Evolutionary conservation across 108 stramenopile genomes (phyloP).

Genomic region (Epipyxis sp.): DNA sequence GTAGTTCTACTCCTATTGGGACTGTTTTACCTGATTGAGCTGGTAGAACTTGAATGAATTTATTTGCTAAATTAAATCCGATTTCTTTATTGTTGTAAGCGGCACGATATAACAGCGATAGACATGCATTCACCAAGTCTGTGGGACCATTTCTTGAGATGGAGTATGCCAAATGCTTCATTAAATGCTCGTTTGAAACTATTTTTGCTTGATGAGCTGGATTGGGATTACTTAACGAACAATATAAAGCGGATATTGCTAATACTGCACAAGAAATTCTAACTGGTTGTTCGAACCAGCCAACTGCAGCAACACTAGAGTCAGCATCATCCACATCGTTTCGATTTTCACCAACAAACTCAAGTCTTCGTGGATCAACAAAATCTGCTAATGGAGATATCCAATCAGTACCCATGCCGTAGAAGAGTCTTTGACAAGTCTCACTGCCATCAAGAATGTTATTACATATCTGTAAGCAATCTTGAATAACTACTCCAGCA

Average conservation of each 20-base stretch:
- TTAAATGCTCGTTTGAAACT: no score
- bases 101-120: not conserved
- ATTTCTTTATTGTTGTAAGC: no score
- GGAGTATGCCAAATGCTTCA: no score
- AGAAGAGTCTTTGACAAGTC: slow-evolving; percentile 31
- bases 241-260: not conserved
- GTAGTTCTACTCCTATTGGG: not conserved
- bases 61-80: not conserved
- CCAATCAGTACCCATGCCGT: slow-evolving; percentile 16
- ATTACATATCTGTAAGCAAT: slow-evolving; percentile 25
- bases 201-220: slow-evolving; percentile 1
- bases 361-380: not conserved
- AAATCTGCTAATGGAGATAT: not conserved
- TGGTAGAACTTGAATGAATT: not conserved
- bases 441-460: slow-evolving; percentile 18
- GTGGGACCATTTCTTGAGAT: slow-evolving; percentile 2
- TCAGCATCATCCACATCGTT: not conserved
- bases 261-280: slow-evolving; percentile 15
- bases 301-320: not conserved
- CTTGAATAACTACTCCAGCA: not conserved
- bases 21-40: not conserved
- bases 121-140: not conserved
- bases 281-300: slow-evolving; percentile 20
- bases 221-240: not conserved
- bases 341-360: not conserved